Base-by-base conservation (phyloP, 2,329 filamentous ascomycete genomes). In the Gaeumannomyces tritici region DNA sequence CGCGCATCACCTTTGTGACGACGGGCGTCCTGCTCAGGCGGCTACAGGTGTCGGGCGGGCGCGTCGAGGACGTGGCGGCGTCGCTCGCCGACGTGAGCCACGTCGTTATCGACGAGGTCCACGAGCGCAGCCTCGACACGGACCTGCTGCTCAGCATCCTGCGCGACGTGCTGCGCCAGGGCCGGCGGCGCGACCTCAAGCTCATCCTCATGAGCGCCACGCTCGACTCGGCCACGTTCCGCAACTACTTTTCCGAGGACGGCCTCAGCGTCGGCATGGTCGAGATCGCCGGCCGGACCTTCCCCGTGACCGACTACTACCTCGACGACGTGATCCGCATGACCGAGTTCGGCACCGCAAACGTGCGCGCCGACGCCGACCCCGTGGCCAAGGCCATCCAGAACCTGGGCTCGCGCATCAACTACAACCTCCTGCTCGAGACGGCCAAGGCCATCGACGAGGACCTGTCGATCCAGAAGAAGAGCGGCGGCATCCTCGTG, bases 171-270 rank as follows among this genome's bases (percentile, higher is more conserved):
- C 75, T 97, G 66, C 83, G 82, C 63, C 80, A 81, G 67, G 42
- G 42, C 42, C 83, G 90, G 59, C 83, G 89, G 57, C 88, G 86
- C 68, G 90, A 96, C 65, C 82, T 98, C 51, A 96, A 93, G 73
- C 83, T 98, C 55, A 87, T 99, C 15, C 80, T 99, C 47, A 99
- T 99, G 95, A 96, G 91, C 74, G 93, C 93, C 2, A 99, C 93
- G 0, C 84, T 98, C 3, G 93, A 99, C 74, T 92, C 93, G 1
- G 83, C 87, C 0, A 86, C 92, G 0, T 98, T 98, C 73, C 86
- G 86, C 66, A 78, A 85, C 62, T 98, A 98, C 74, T 98, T 98
- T 76, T 84, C 82, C 7, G 83, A 83, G 1, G 83, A 86, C 61
- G 83, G 83, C 2, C 72, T 85, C 15, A 81, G 80, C 5, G 93